A percentile compares a stretch with the other conserved stretches of the same genome.
phyloP scores from a whole-genome alignment of 192 early-diverging fungal genomes.

The Coemansia furcata region DNA sequence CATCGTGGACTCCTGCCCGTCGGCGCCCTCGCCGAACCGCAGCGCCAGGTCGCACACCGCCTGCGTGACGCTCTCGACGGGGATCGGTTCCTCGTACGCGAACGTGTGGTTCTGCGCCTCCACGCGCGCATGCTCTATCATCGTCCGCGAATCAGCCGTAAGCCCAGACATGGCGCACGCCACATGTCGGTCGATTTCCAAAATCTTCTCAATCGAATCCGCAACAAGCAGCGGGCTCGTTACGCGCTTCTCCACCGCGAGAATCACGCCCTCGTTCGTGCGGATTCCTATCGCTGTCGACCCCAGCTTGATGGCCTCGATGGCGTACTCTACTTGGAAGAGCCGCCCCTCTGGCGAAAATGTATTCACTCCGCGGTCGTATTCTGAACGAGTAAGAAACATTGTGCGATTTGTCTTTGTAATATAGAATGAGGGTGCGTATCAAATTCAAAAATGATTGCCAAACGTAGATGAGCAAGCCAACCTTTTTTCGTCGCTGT shows the following conservation, averaged over 20 bases:
- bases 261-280: slow-evolving; percentile 87
- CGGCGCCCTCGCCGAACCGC: slow-evolving; percentile 95
- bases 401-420: slow-evolving; percentile 13
- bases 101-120: slow-evolving; percentile 97
- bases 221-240: slow-evolving; percentile 91
- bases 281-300: slow-evolving; percentile 98
- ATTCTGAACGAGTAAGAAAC: slow-evolving; percentile 78
- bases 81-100: slow-evolving; percentile 92
- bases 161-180: slow-evolving; percentile 98
- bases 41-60: slow-evolving; percentile 97
- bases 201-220: slow-evolving; percentile 95
- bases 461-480: background rate
- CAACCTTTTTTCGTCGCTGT: background rate
- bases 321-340: slow-evolving; percentile 99
- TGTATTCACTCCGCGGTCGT: slow-evolving; percentile 99
- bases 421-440: background rate
- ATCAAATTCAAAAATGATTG: background rate
- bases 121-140: slow-evolving; percentile 97
- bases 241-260: slow-evolving; percentile 97
- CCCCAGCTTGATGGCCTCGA: slow-evolving; percentile 99
- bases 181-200: slow-evolving; percentile 93
- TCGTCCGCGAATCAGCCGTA: slow-evolving; percentile 93
- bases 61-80: slow-evolving; percentile 96
- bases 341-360: slow-evolving; percentile 99
- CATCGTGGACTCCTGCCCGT: slow-evolving; percentile 97